phyloP scores from a whole-genome alignment of 129 eudicot species.

The Erigeron canadensis region DNA sequence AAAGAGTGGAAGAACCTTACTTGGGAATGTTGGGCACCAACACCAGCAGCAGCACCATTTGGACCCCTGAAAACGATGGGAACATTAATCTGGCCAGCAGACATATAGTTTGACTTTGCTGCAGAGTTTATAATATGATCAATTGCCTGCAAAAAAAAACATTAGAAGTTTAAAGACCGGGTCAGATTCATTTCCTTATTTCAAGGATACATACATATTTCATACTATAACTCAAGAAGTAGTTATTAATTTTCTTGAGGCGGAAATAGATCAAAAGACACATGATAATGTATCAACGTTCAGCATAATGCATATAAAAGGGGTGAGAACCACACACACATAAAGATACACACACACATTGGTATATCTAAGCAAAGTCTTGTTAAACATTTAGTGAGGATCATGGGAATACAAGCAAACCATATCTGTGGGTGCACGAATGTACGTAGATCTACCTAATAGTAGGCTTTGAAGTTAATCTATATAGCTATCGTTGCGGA shows the following conservation, averaged over 20 bases:
- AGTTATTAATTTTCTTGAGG: neutral
- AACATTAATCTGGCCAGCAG: slow-evolving; percentile 86
- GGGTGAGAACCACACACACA: neutral
- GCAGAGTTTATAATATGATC: slow-evolving; percentile 98
- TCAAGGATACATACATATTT: neutral
- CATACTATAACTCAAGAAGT: neutral
- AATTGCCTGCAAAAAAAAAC: slow-evolving; percentile 69
- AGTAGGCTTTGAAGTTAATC: neutral
- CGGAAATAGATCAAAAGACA: neutral
- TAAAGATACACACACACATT: neutral
- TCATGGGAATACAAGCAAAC: neutral
- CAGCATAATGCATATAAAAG: neutral
- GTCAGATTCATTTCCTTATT: neutral
- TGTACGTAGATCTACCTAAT: neutral
- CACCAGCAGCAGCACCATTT: slow-evolving; percentile 99
- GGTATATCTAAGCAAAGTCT: neutral
- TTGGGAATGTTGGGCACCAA: slow-evolving; percentile 99
- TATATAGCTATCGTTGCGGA: neutral
- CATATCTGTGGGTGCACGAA: neutral
- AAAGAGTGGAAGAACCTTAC: slow-evolving; percentile 33
- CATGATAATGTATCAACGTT: neutral
- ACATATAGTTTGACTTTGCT: slow-evolving; percentile 98
- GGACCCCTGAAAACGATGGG: slow-evolving; percentile 99
- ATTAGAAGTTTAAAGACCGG: neutral
- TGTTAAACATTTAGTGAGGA: neutral